Conservation (phyloP, 1,284 basidiomycete species). For the Cystodermella granulosa region DNA sequence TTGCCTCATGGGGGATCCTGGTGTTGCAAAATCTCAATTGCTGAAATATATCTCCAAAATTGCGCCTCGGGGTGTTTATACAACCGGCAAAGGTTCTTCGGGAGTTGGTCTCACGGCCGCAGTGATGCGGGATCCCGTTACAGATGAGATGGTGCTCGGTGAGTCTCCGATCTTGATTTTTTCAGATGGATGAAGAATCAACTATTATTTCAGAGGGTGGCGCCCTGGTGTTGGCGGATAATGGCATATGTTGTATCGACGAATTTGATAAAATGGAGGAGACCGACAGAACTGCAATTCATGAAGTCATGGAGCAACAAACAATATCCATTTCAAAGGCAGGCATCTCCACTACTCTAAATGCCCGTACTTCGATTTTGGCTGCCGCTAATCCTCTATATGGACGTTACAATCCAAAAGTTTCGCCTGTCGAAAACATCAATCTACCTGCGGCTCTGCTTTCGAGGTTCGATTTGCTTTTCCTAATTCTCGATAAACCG, state of each 20-base stretch:
- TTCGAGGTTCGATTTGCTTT: conserved; percentile 94
- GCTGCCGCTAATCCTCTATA: conserved; percentile 98
- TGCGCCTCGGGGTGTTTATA: conserved; percentile 95
- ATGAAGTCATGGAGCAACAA: conserved; percentile 99
- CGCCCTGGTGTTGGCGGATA: conserved; percentile 95
- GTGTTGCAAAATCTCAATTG: conserved; percentile 97
- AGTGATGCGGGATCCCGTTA: conserved; percentile 98
- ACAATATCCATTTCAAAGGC: conserved; percentile 99
- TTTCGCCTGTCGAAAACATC: conserved; percentile 98
- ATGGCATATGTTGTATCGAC: conserved; percentile 99
- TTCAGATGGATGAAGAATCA: conserved; percentile 7
- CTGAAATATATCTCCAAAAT: conserved; percentile 99
- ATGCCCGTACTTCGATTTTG: conserved; percentile 96
- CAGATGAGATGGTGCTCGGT: conserved; percentile 99
- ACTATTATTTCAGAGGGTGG: conserved; percentile 75
- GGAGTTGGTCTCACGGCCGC: conserved; percentile 98
- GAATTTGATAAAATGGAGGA: conserved; percentile 99
- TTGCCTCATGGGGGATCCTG: conserved; percentile 98
- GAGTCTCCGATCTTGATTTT: conserved; percentile 28
- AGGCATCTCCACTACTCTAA: conserved; percentile 96
- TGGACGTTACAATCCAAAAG: conserved; percentile 95
- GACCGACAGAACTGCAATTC: conserved; percentile 93
- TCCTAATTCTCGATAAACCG: conserved; percentile 96
- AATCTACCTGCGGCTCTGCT: conserved; percentile 95
- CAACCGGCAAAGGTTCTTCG: conserved; percentile 95